Conservation (phyloP, 164 flowering plant genomes). For the Tetrastigma voinierianum region DNA sequence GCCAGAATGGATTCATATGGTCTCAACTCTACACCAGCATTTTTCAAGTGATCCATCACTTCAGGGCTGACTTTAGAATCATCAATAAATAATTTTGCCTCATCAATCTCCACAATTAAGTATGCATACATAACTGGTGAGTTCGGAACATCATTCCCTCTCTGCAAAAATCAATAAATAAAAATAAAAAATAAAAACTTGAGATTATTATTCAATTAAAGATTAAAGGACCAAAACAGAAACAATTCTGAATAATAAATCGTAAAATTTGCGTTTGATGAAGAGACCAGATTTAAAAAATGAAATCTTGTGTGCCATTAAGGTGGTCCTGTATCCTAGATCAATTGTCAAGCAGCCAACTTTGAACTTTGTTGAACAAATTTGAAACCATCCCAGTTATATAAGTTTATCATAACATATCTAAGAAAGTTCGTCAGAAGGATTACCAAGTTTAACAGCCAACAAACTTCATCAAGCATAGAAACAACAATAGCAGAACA, state of each 20-base stretch:
- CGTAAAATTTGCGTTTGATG: neutral
- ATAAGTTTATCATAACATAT: neutral
- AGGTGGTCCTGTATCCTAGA: neutral
- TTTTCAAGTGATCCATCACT: conserved; percentile 72
- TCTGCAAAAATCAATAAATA: too few species aligned
- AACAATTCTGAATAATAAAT: neutral
- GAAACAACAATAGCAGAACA: conserved; percentile 76
- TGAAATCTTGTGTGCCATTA: neutral
- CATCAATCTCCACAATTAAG: conserved; percentile 59
- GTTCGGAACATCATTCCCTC: conserved; percentile 91
- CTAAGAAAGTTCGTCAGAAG: neutral
- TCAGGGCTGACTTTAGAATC: conserved; percentile 64
- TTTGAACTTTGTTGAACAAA: neutral
- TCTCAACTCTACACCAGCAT: conserved; percentile 66
- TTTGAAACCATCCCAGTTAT: neutral
- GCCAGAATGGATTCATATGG: conserved; percentile 81
- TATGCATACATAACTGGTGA: conserved; percentile 95
- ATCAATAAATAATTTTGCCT: conserved; percentile 69
- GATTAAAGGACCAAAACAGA: neutral
- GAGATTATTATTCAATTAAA: neutral
- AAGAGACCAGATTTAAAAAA: neutral
- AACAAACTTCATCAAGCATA: conserved; percentile 96
- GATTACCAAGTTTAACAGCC: conserved; percentile 93
- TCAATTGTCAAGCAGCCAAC: neutral
- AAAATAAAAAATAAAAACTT: too few species aligned